These are phyloP conservation scores for Acacia confusa DNA, from an alignment of 306 rosid species.

Conservation along the genomic window DNA sequence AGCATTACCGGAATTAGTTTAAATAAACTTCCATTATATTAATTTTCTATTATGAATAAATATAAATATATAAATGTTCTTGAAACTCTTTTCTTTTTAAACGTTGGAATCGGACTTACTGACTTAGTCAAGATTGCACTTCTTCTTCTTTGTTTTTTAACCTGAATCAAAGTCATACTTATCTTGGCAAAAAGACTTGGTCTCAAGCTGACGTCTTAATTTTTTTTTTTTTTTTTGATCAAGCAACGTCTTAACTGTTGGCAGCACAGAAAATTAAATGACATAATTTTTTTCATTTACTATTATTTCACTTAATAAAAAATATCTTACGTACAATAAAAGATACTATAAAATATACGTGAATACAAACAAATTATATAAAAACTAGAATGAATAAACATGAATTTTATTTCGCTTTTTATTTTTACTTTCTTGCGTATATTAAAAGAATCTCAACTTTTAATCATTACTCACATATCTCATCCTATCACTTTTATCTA, in stretches of 20 bases:
- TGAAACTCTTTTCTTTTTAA: background rate
- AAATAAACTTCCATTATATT: no score
- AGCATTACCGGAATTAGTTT: no score
- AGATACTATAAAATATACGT: no score
- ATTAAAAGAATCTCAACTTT: background rate
- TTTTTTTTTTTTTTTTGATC: no score
- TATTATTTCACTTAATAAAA: no score
- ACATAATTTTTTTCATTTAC: background rate
- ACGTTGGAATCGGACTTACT: background rate
- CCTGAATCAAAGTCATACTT: background rate
- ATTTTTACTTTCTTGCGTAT: background rate
- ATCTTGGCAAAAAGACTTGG: background rate
- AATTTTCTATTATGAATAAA: no score
- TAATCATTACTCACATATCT: background rate
- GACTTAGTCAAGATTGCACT: background rate
- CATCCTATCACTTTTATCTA: no score
- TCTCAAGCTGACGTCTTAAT: background rate
- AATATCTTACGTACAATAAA: no score
- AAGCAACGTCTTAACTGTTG: no score
- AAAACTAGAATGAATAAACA: background rate
- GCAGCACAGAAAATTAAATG: background rate
- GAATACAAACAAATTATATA: no score
- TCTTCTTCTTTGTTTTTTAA: no score
- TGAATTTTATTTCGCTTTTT: background rate
- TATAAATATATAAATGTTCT: background rate